Conservation (phyloP, 345 rosid species). For the Carallia brachiata region DNA sequence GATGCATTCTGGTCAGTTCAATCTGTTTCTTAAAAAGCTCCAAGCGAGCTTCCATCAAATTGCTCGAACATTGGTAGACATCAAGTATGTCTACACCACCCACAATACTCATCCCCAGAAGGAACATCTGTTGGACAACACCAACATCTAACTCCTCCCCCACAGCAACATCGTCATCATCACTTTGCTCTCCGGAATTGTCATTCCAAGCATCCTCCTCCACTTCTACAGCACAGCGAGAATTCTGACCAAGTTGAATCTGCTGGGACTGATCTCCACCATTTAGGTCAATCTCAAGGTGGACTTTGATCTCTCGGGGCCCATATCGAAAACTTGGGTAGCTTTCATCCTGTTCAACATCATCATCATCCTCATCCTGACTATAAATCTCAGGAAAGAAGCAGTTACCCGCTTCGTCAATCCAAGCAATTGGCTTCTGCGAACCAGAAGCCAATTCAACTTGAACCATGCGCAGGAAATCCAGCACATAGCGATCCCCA, state of each 20-base stretch:
- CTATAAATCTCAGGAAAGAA: slow-evolving; percentile 70
- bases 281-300: slow-evolving; percentile 73
- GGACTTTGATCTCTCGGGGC: slow-evolving; percentile 63
- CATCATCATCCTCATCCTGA: slow-evolving; percentile 22
- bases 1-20: slow-evolving; percentile 56
- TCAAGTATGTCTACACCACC: slow-evolving; percentile 43
- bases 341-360: slow-evolving; percentile 11
- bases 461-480: slow-evolving; percentile 77
- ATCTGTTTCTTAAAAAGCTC: slow-evolving; percentile 78
- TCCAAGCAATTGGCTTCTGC: slow-evolving; percentile 84
- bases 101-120: slow-evolving; percentile 37
- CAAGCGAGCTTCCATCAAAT: slow-evolving; percentile 42
- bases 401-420: slow-evolving; percentile 70
- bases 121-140: slow-evolving; percentile 48
- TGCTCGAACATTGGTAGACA: slow-evolving; percentile 43
- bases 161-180: neutral
- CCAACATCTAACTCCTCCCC: slow-evolving; percentile 40
- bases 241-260: slow-evolving; percentile 28
- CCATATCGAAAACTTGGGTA: no score
- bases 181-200: slow-evolving; percentile 27
- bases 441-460: slow-evolving; percentile 64
- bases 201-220: slow-evolving; percentile 11
- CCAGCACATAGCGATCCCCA: slow-evolving; percentile 53
- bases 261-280: slow-evolving; percentile 45
- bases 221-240: no score